Percentiles rank a stretch among this genome's conserved stretches.
Evolutionary conservation across 2,329 filamentous ascomycete species (phyloP).

Genomic region (Purpureocillium lavendulum): DNA sequence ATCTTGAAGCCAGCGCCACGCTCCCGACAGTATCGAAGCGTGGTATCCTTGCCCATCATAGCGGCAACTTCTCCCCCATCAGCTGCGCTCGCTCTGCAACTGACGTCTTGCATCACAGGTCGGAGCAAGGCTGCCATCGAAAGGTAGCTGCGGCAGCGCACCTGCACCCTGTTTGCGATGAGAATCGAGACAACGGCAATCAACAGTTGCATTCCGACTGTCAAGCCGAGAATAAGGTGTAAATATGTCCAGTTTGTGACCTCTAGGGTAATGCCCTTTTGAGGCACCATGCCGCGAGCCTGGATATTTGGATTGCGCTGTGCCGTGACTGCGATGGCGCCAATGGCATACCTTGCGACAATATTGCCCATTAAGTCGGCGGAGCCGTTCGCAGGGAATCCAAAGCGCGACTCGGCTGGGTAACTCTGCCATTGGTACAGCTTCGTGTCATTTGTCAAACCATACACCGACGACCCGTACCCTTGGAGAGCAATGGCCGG

Average conservation of each 20-base stretch:
- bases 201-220: constrained; percentile 20
- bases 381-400: constrained; percentile 21
- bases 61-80: background rate
- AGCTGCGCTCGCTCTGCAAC: constrained; percentile 4
- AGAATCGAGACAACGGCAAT: constrained; percentile 13
- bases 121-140: constrained; percentile 12
- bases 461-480: constrained; percentile 18
- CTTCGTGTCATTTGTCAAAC: constrained; percentile 12
- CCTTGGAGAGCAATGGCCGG: constrained; percentile 33
- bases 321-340: constrained; percentile 24
- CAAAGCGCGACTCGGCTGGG: constrained; percentile 30
- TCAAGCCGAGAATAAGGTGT: constrained; percentile 22
- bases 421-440: constrained; percentile 29
- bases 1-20: background rate
- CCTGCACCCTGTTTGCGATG: constrained; percentile 17
- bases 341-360: constrained; percentile 26
- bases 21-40: constrained; percentile 5
- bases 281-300: constrained; percentile 18
- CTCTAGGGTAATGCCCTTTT: constrained; percentile 20
- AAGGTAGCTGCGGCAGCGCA: constrained; percentile 15
- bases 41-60: constrained; percentile 9
- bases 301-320: constrained; percentile 18
- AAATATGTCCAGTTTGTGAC: constrained; percentile 22
- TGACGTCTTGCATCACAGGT: constrained; percentile 9
- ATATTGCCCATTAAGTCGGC: constrained; percentile 22